Evolutionary conservation across 306 rosid genomes (phyloP).

Genomic region (Carpinus fangiana): DNA sequence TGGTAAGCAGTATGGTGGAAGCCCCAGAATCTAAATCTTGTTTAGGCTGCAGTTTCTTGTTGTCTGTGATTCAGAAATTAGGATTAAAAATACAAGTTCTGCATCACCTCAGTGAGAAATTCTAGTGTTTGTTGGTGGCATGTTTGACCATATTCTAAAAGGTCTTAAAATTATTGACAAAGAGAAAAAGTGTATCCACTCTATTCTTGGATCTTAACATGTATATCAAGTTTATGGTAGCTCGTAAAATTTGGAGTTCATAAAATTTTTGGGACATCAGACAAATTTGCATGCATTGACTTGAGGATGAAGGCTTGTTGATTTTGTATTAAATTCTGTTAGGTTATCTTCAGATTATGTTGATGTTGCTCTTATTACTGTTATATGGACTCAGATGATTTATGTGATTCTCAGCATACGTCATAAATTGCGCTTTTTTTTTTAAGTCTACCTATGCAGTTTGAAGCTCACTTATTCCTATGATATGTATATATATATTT

Average conservation of each 20-base stretch:
- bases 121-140: neutral
- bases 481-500: neutral
- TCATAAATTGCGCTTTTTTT: neutral
- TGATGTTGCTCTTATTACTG: no score
- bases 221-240: neutral
- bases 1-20: conserved; percentile 43
- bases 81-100: neutral
- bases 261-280: neutral
- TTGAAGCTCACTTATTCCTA: neutral
- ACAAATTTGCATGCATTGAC: neutral
- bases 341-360: neutral
- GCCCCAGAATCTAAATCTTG: neutral
- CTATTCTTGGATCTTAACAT: neutral
- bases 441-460: neutral
- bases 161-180: neutral
- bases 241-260: neutral
- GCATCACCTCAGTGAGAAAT: neutral
- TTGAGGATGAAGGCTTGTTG: neutral
- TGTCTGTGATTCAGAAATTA: neutral
- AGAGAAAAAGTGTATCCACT: neutral
- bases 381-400: neutral
- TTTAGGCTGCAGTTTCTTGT: neutral
- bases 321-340: neutral
- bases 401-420: neutral
- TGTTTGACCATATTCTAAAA: neutral